phyloP scores from a whole-genome alignment of 2,329 filamentous ascomycete species.

The Sporothrix luriei region DNA sequence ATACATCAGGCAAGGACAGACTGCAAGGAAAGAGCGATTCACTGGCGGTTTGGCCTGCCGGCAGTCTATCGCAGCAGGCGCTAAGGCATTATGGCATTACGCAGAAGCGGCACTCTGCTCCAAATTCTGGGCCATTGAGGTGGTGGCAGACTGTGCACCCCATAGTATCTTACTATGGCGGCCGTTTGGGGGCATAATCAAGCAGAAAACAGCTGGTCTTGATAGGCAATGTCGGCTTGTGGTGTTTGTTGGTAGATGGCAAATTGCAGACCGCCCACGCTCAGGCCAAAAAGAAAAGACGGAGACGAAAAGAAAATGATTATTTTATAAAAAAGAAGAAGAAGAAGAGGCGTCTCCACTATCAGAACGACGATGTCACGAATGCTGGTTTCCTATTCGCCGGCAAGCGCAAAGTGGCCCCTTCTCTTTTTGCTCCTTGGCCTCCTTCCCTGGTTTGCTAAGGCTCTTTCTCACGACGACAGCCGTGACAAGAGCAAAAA shows the following conservation, averaged over 20 bases:
- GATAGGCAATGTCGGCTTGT: not conserved
- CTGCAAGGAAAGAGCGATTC: not conserved
- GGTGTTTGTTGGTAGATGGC: not conserved
- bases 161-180: not conserved
- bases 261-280: slow-evolving; percentile 28
- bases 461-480: not conserved
- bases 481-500: not conserved
- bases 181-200: not conserved
- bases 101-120: slow-evolving; percentile 11
- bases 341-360: slow-evolving; percentile 7
- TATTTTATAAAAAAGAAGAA: not conserved
- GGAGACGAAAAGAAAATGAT: not conserved
- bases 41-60: not conserved
- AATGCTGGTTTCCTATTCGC: not conserved
- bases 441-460: slow-evolving; percentile 10
- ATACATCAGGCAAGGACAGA: not conserved
- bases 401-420: slow-evolving; percentile 4
- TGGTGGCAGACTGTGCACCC: not conserved
- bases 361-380: slow-evolving; percentile 2
- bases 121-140: not conserved
- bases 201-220: not conserved
- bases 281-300: slow-evolving; percentile 1
- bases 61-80: slow-evolving; percentile 2
- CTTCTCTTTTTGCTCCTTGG: not conserved
- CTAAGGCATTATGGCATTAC: not conserved